Conservation (phyloP, 495 filamentous ascomycete species). For the Talaromyces thailandensis region DNA sequence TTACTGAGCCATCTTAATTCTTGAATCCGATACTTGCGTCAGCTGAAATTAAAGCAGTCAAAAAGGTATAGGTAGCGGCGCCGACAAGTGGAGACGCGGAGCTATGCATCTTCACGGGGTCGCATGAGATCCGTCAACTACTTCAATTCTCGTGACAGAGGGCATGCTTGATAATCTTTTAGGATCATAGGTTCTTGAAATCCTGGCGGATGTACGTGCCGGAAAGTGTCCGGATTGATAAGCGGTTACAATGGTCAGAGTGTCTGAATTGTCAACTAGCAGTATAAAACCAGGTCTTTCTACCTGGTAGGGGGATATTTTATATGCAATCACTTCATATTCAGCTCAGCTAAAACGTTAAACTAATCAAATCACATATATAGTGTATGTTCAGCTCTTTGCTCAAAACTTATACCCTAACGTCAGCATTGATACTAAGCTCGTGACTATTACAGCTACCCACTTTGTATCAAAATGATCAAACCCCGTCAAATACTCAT, state of each 20-base stretch:
- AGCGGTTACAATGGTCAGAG: background rate
- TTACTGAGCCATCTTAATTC: background rate
- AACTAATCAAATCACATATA: background rate
- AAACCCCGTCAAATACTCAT: background rate
- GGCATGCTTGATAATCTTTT: background rate
- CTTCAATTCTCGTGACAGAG: background rate
- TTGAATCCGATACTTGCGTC: background rate
- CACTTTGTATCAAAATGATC: background rate
- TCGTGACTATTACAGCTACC: no score
- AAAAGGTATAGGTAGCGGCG: background rate
- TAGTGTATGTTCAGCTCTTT: background rate
- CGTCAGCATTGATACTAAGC: no score
- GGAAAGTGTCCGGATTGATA: background rate
- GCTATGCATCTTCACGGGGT: background rate
- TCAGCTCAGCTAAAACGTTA: background rate
- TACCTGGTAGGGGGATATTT: background rate
- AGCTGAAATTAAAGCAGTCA: background rate
- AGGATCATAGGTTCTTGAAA: background rate
- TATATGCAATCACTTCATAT: no score
- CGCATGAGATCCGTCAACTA: background rate
- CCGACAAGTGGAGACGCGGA: background rate
- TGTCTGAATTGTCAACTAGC: background rate
- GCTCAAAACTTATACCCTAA: no score
- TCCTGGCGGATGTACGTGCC: background rate
- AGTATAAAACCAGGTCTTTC: background rate